Conservation (phyloP, 495 filamentous ascomycete genomes). For the Trichoderma erinaceum region DNA sequence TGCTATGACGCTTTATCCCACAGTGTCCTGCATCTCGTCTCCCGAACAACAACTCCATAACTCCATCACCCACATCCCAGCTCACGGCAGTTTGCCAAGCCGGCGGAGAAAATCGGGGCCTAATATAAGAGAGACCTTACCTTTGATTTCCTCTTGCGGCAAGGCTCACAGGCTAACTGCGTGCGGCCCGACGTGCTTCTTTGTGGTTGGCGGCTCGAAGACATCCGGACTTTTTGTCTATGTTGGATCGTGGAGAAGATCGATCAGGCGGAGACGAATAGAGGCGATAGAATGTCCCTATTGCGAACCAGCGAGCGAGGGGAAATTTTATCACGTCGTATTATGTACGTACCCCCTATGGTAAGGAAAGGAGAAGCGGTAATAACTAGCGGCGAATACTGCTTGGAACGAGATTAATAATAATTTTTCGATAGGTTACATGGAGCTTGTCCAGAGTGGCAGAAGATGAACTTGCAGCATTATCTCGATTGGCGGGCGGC, state of each 20-base stretch:
- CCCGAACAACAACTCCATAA: background rate
- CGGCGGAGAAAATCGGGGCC: background rate
- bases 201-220: slow-evolving; percentile 10
- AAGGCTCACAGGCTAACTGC: slow-evolving; percentile 11
- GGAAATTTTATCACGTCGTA: background rate
- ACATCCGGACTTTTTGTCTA: background rate
- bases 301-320: too few relatives aligned
- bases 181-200: background rate
- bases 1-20: background rate
- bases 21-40: background rate
- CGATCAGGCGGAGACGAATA: background rate
- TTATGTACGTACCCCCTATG: too few relatives aligned
- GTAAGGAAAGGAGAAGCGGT: too few relatives aligned
- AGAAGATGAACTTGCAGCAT: too few relatives aligned
- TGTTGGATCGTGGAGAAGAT: background rate
- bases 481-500: too few relatives aligned
- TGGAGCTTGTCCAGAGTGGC: too few relatives aligned
- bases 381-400: too few relatives aligned
- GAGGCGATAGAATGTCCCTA: background rate
- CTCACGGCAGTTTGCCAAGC: background rate
- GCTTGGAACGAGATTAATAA: too few relatives aligned
- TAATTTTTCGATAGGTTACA: too few relatives aligned
- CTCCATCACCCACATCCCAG: background rate
- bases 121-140: background rate
- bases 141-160: slow-evolving; percentile 14